Evolutionary conservation across 2,329 filamentous ascomycete genomes (phyloP), one percentile per base, ranked within the genome.

Genomic region (Periconia macrospinosa): DNA sequence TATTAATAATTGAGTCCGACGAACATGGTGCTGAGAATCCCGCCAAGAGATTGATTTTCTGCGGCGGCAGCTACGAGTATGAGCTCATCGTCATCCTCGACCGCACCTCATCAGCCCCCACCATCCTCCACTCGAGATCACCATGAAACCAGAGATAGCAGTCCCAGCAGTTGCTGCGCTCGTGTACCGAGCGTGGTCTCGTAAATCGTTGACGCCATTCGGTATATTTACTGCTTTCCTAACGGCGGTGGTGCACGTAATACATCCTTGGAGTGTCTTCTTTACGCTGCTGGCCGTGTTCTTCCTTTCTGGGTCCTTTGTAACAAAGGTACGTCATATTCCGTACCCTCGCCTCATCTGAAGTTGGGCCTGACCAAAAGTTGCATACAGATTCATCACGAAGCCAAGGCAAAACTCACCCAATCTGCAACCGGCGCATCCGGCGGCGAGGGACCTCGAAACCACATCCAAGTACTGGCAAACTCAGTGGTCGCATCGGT

Each of bases 201-300:
- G 69, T 19, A 75, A 75, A 52, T 92, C 88, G 20, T 82, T 99
- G 40, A 97, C 93, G 0, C 84, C 88, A 0, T 76, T 81, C 7
- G 93, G 92, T 56, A 84, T 96, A 62, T 62, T 88, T 37, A 83
- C 84, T 13, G 93, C 93, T 3, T 79, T 81, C 6, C 65, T 88
- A 42, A 96, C 92, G 3, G 92, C 91, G 3, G 73, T 83, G 44
- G 84, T 89, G 11, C 94, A 99, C 73, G 91, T 92, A 15, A 77
- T 92, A n/a, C 92, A 97, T 74, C 93, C 93, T 3, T 97, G 91
- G 88, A 90, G 90, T 55, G 79, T 92, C n/a, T 92, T 91, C n/a
- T 95, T 97, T 76, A 83, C 83, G 27, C 81, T 97, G 11, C 81
- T 97, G 1, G 83, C 84, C 47, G 83, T 92, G 35, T 97, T 97